A percentile compares a stretch with the other conserved stretches of the same genome.
phyloP scores from a whole-genome alignment of 2,329 filamentous ascomycete genomes.

The Botrytis porri region DNA sequence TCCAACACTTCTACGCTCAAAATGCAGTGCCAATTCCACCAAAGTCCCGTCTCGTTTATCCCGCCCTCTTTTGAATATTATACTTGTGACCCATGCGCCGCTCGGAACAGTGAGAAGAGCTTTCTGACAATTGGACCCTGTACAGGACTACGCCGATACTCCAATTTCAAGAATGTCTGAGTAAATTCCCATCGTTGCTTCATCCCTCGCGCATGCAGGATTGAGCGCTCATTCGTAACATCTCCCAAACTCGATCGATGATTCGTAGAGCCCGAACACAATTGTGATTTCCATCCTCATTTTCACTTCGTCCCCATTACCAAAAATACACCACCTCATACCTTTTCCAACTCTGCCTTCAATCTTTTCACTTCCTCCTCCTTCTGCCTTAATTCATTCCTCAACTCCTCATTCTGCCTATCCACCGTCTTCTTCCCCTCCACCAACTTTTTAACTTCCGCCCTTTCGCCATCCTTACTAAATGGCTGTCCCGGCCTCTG shows the following conservation, averaged over 20 bases:
- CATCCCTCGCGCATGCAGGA: not conserved
- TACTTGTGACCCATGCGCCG: not conserved
- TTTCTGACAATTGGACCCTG: not conserved
- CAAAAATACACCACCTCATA: not conserved
- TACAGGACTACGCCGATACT: not conserved
- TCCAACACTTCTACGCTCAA: not conserved
- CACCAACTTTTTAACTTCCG: conserved; percentile 58
- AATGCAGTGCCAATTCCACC: not conserved
- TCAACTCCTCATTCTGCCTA: conserved; percentile 38
- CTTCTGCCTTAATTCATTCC: conserved; percentile 31
- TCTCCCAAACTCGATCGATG: not conserved
- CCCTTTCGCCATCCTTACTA: conserved; percentile 65
- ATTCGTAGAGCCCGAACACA: not conserved
- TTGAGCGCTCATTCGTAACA: no score
- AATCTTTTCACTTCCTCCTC: conserved; percentile 30
- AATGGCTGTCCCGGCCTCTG: conserved; percentile 69
- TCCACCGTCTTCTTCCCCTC: conserved; percentile 64
- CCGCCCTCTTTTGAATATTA: not conserved
- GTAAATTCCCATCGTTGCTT: not conserved
- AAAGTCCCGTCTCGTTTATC: no score
- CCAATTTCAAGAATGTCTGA: not conserved
- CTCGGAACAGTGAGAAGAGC: not conserved
- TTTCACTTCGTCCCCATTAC: not conserved
- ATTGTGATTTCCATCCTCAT: not conserved
- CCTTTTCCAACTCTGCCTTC: conserved; percentile 18